These are phyloP conservation scores for Capsella bursapastoris DNA, from an alignment of 345 rosid species.

Conservation along the genomic window DNA sequence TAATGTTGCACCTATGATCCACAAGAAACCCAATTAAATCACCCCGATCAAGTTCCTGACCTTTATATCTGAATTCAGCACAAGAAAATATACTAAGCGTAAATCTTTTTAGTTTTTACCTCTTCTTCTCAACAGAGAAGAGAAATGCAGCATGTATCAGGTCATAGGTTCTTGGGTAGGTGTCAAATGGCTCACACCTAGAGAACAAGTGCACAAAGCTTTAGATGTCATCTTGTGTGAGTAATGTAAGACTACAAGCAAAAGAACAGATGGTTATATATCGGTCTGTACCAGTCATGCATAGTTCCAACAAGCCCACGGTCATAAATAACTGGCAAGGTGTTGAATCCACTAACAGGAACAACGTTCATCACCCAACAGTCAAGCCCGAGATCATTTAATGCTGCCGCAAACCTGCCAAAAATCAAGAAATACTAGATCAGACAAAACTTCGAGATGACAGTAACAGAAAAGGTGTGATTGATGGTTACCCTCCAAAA, in stretches of 20 bases:
- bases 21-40: background rate
- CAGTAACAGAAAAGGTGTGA: background rate
- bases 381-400: constrained; percentile 56
- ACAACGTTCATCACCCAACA: constrained; percentile 77
- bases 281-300: constrained; percentile 65
- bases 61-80: background rate
- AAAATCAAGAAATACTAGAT: constrained; percentile 9
- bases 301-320: constrained; percentile 66
- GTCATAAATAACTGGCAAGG: constrained; percentile 72
- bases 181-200: constrained; percentile 74
- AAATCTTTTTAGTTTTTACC: constrained; percentile 41
- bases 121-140: constrained; percentile 63
- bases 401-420: constrained; percentile 68
- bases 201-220: background rate
- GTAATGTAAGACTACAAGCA: background rate
- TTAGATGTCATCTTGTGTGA: constrained; percentile 29
- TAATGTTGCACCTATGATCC: constrained; percentile 55
- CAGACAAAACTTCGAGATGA: background rate
- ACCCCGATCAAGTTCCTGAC: background rate
- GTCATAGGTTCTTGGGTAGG: constrained; percentile 73
- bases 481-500: constrained; percentile 65
- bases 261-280: background rate
- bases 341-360: constrained; percentile 61
- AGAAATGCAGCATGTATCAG: constrained; percentile 66
- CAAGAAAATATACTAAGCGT: background rate